Base-by-base conservation (phyloP, 2,329 filamentous ascomycete species). In the Penicillium sp. region DNA sequence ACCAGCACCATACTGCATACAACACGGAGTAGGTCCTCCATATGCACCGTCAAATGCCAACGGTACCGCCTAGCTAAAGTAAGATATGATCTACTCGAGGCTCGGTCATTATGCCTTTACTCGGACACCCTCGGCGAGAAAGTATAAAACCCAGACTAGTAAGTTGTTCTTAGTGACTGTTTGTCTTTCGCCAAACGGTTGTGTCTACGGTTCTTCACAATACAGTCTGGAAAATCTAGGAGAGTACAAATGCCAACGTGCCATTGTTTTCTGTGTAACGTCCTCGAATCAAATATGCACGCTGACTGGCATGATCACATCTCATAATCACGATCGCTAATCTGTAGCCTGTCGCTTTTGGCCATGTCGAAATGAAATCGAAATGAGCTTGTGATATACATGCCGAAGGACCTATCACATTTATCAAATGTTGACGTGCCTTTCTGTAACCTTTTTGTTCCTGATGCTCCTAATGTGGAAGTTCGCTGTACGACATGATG, bases 401-500 rank as follows among this genome's bases (percentile, higher is more conserved):
- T 23, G 3, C 7, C 13, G 23, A 31, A 11, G n/a, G 53, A 55
- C 27, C 39, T 21, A 25, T 55, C 46, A 55, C 25, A 51, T 55
- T 31, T 21, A n/a, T 23, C 38, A 55, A 11, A 43, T 33, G 16
- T 7, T 15, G 29, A 19, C 15, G 15, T 23, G 15, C 15, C 9
- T 13, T 43, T 8, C 38, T 43, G 34, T 29, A 43, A 48, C n/a
- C 27, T 49, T 49, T 47, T 25, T 23, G 21, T 25, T 39, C 25
- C 45, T 44, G 15, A 19, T 33, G 4, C 15, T 15, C 33, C 23
- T n/a, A n/a, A 23, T 31, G 15, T 21, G 38, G 23, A 34, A 34
- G 13, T 50, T 7, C 16, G 38, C 33, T 50, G 53, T 51, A 38
- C 39, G n/a, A 50, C 52, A 50, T 55, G 45, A 46, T 44, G 53